Evolutionary conservation across 805 yeast genomes (phyloP).

Genomic region (Schizosaccharomyces lindneri): DNA sequence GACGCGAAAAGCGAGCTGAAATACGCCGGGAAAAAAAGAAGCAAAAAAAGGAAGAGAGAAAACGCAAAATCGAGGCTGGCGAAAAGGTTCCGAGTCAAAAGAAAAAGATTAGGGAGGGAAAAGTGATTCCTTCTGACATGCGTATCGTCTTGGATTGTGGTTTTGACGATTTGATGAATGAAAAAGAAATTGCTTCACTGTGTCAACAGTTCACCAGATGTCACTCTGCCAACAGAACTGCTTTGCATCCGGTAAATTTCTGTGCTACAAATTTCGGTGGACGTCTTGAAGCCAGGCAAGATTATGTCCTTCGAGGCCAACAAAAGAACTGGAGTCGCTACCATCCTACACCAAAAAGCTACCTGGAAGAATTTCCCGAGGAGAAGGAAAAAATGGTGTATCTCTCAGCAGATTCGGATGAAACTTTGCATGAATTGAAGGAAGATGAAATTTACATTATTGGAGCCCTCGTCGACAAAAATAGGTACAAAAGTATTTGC

Average conservation of each 20-base stretch:
- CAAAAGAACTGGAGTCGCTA: slow-evolving; percentile 48
- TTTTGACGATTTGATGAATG: slow-evolving; percentile 74
- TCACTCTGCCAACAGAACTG: slow-evolving; percentile 51
- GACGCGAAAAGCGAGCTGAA: slow-evolving; percentile 31
- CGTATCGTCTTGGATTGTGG: slow-evolving; percentile 61
- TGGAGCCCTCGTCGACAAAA: slow-evolving; percentile 93
- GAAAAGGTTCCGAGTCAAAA: not conserved
- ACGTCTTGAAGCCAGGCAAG: slow-evolving; percentile 42
- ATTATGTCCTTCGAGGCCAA: slow-evolving; percentile 27
- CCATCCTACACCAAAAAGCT: slow-evolving; percentile 19
- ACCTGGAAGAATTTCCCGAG: slow-evolving; percentile 14
- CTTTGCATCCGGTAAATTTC: slow-evolving; percentile 32
- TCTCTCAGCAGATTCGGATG: slow-evolving; percentile 69
- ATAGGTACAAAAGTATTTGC: slow-evolving; percentile 42
- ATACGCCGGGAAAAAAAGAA: slow-evolving; percentile 18
- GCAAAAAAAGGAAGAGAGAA: slow-evolving; percentile 8
- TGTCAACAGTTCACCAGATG: slow-evolving; percentile 60
- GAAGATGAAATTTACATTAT: slow-evolving; percentile 56
- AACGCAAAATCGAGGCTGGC: slow-evolving; percentile 8
- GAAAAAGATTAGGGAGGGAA: slow-evolving; percentile 1
- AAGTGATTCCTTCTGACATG: slow-evolving; percentile 18
- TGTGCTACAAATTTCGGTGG: slow-evolving; percentile 41
- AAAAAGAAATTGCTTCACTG: slow-evolving; percentile 37
- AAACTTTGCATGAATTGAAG: slow-evolving; percentile 34
- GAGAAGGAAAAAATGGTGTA: slow-evolving; percentile 22